Percentiles rank a stretch among this genome's conserved stretches.
Conservation (phyloP, 202 grass and related monocot species). For the Miscanthus sacchariflorus region DNA sequence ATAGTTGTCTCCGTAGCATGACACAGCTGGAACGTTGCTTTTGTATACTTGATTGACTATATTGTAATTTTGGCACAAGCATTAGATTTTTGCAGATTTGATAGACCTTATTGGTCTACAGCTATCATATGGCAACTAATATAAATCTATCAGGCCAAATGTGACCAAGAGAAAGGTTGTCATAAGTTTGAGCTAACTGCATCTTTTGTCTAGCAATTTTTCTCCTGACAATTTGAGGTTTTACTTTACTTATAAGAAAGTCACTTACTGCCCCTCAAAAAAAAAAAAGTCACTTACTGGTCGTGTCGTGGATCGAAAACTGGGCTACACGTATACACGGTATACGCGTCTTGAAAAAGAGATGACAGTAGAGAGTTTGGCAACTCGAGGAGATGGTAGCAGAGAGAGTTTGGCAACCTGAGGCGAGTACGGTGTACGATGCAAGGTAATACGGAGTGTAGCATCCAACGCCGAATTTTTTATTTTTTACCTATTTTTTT, state of each 20-base stretch:
- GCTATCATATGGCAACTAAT: not conserved
- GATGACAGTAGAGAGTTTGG: too few relatives aligned
- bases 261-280: not conserved
- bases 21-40: not conserved
- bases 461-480: too few relatives aligned
- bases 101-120: not conserved
- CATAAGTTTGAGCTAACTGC: not conserved
- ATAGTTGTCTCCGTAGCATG: not conserved
- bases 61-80: slow-evolving; percentile 20
- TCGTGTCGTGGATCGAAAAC: not conserved
- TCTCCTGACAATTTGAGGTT: not conserved
- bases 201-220: not conserved
- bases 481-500: too few relatives aligned
- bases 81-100: slow-evolving; percentile 3
- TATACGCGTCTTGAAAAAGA: too few relatives aligned
- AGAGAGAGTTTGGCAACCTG: too few relatives aligned
- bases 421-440: too few relatives aligned
- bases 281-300: not conserved
- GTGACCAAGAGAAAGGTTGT: not conserved
- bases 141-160: not conserved
- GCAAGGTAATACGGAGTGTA: too few relatives aligned
- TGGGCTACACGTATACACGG: too few relatives aligned
- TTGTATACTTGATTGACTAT: not conserved
- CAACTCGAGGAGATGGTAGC: too few relatives aligned
- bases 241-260: not conserved